Conservation (phyloP, 148 eudicot genomes). For the Rhododendron griersonianum region DNA sequence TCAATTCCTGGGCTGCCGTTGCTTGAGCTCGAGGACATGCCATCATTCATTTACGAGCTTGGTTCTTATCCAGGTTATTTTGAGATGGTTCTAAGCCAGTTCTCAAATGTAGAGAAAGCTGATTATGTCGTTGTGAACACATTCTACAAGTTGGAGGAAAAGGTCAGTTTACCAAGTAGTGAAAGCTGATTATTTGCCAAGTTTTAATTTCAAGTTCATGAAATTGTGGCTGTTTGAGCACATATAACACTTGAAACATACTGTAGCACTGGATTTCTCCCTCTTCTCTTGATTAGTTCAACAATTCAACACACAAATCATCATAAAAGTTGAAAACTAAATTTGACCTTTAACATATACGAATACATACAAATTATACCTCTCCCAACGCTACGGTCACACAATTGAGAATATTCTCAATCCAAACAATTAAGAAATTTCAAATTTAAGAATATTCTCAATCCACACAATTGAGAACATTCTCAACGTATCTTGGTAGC, state of each 20-base stretch:
- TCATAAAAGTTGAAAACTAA: too few relatives aligned
- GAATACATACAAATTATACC: not conserved
- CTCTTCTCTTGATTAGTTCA: not conserved
- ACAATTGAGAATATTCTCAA: too few relatives aligned
- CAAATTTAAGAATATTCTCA: too few relatives aligned
- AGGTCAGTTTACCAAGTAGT: slow-evolving; percentile 29
- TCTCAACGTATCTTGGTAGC: too few relatives aligned
- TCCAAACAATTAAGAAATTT: too few relatives aligned
- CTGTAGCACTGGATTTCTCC: too few relatives aligned
- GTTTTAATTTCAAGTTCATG: not conserved
- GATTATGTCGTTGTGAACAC: slow-evolving; percentile 59
- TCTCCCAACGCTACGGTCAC: too few relatives aligned
- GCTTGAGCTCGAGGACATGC: slow-evolving; percentile 40
- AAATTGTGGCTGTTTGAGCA: not conserved
- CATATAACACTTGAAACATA: too few relatives aligned
- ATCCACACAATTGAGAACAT: too few relatives aligned
- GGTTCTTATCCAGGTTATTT: slow-evolving; percentile 57
- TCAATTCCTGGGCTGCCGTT: slow-evolving; percentile 45
- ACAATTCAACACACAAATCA: not conserved
- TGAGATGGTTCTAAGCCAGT: slow-evolving; percentile 45
- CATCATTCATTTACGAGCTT: slow-evolving; percentile 37
- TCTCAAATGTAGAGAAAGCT: slow-evolving; percentile 44
- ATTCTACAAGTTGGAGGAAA: slow-evolving; percentile 51
- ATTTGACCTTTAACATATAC: too few relatives aligned
- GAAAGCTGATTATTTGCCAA: not conserved